These are phyloP conservation scores for Penicillium tannophilum DNA, from an alignment of 495 filamentous ascomycete genomes.

Conservation along the genomic window DNA sequence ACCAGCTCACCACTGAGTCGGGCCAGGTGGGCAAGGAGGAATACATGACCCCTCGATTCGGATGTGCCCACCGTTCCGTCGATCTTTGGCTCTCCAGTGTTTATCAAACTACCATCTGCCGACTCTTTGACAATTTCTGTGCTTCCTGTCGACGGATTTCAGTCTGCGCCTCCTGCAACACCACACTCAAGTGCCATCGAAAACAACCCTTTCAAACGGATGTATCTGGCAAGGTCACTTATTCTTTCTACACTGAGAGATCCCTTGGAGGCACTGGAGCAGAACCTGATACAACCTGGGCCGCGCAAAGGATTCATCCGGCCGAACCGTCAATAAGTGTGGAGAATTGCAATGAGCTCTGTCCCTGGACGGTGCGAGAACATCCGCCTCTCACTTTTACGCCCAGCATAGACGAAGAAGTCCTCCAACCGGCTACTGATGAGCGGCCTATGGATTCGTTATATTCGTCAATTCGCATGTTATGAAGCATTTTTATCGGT, in stretches of 20 bases:
- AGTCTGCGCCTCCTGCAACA: constrained; percentile 43
- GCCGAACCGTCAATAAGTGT: constrained; percentile 38
- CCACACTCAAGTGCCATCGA: constrained; percentile 40
- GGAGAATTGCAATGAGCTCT: constrained; percentile 48
- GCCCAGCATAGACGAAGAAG: constrained; percentile 40
- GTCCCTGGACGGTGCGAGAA: constrained; percentile 48
- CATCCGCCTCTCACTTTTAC: constrained; percentile 41
- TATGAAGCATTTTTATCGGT: constrained; percentile 22
- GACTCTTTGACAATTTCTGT: constrained; percentile 41
- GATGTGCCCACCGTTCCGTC: constrained; percentile 49
- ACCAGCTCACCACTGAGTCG: constrained; percentile 39
- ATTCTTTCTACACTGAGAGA: constrained; percentile 45
- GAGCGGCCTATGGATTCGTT: constrained; percentile 40
- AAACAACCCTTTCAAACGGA: constrained; percentile 36
- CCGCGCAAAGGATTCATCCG: constrained; percentile 45
- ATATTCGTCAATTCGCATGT: constrained; percentile 43
- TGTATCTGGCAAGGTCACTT: constrained; percentile 32
- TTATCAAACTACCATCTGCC: constrained; percentile 46
- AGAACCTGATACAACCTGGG: constrained; percentile 38
- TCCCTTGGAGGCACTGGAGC: constrained; percentile 36
- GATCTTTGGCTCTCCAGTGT: constrained; percentile 50
- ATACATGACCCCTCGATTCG: constrained; percentile 47
- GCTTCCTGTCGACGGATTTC: constrained; percentile 44
- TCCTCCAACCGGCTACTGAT: constrained; percentile 41
- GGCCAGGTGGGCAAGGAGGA: constrained; percentile 48